Percentiles rank a stretch among this genome's conserved stretches.
Evolutionary conservation across 805 yeast species (phyloP).

Genomic region (Trichomonascus vanleenenianus): DNA sequence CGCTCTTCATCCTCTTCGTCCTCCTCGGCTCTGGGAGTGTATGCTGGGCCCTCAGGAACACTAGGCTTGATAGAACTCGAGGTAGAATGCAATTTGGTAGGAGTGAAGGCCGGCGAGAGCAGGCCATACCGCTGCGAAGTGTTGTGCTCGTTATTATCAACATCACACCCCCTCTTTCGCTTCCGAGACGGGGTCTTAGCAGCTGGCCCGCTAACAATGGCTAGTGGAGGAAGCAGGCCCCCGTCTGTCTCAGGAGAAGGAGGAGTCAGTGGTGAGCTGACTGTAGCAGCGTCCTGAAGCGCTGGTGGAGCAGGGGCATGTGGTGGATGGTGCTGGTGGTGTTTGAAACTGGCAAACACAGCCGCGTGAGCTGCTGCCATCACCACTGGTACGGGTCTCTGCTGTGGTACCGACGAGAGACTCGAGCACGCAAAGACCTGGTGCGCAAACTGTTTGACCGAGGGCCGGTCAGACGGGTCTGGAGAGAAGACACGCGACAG

Average conservation of each 20-base stretch:
- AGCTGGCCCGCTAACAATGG: no score
- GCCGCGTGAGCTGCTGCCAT: neutral
- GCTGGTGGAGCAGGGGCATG: neutral
- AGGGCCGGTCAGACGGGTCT: slow-evolving; percentile 9
- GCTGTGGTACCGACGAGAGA: slow-evolving; percentile 1
- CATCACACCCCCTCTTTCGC: neutral
- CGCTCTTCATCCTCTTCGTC: no score
- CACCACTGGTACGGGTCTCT: neutral
- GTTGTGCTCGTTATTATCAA: neutral
- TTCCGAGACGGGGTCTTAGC: neutral
- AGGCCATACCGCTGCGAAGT: neutral
- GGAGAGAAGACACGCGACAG: slow-evolving; percentile 11
- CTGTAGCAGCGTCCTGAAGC: no score
- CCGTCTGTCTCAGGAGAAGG: neutral
- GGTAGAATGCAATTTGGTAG: neutral
- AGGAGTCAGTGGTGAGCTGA: neutral
- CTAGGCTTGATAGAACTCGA: no score
- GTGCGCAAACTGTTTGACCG: slow-evolving; percentile 9
- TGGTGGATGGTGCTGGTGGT: neutral
- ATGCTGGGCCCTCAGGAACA: no score
- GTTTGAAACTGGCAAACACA: neutral
- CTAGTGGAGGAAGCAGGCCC: neutral
- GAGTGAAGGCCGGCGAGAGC: neutral
- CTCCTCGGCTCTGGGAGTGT: no score
- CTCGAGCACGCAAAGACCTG: slow-evolving; percentile 7